phyloP scores from a whole-genome alignment of 2,329 filamentous ascomycete genomes.

The Trichoderma breve region DNA sequence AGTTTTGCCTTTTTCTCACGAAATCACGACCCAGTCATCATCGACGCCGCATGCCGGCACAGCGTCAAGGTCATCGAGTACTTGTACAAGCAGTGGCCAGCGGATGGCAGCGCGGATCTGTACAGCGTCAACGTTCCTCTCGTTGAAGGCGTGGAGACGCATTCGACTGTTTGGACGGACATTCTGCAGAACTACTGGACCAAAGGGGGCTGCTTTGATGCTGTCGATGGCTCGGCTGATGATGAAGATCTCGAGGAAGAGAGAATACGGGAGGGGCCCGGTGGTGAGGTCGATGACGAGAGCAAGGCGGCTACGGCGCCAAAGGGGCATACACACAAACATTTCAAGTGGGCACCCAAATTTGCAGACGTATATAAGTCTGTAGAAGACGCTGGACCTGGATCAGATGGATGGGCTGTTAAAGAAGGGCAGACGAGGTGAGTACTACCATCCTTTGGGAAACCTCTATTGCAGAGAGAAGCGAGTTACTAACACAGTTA shows the following conservation, averaged over 20 bases:
- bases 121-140: constrained; percentile 91
- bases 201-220: constrained; percentile 81
- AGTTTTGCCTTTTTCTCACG: constrained; percentile 87
- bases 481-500: constrained; percentile 8
- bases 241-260: constrained; percentile 66
- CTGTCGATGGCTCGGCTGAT: constrained; percentile 64
- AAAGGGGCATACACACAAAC: constrained; percentile 67
- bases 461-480: neutral
- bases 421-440: constrained; percentile 84
- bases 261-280: constrained; percentile 65
- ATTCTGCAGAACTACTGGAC: constrained; percentile 92
- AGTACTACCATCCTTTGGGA: constrained; percentile 26
- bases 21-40: constrained; percentile 79
- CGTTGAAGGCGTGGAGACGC: constrained; percentile 67
- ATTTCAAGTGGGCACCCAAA: constrained; percentile 91
- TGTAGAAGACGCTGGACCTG: constrained; percentile 74
- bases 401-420: constrained; percentile 92
- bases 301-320: constrained; percentile 26
- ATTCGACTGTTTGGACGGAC: constrained; percentile 76
- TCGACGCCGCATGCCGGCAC: constrained; percentile 72
- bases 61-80: constrained; percentile 76
- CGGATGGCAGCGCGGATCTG: constrained; percentile 68
- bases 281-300: constrained; percentile 43
- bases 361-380: constrained; percentile 85
- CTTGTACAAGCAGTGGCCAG: constrained; percentile 70